These are phyloP conservation scores for Jamesozyma rosinii DNA, from an alignment of 805 yeast species.

Conservation along the genomic window DNA sequence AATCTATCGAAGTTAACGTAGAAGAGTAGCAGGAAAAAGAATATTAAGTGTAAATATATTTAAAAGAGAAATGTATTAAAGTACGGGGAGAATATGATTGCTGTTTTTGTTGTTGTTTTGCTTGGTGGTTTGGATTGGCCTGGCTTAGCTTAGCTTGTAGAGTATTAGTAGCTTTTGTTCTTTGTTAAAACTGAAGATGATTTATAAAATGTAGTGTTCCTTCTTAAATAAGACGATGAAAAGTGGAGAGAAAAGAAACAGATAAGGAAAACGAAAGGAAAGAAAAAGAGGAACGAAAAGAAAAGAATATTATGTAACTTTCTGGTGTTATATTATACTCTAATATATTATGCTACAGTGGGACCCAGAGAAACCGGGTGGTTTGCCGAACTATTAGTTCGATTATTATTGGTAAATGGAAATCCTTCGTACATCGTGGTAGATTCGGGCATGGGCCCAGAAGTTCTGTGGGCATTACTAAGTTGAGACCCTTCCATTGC, in stretches of 20 bases:
- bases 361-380: too few species aligned
- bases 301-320: background rate
- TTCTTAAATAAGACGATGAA: background rate
- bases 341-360: too few species aligned
- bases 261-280: background rate
- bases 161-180: too few species aligned
- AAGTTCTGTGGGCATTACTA: too few species aligned
- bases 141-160: too few species aligned
- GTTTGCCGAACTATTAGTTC: background rate
- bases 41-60: background rate
- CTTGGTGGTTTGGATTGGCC: background rate
- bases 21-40: background rate
- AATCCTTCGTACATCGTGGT: background rate
- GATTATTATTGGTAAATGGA: background rate
- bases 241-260: background rate
- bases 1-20: background rate
- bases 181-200: too few species aligned
- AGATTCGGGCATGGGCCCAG: background rate
- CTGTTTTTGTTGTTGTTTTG: too few species aligned
- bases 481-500: too few species aligned
- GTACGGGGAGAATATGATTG: background rate
- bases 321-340: background rate
- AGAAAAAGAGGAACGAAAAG: background rate
- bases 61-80: too few species aligned
- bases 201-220: too few species aligned